Conservation (phyloP, 345 rosid genomes). For the Hypericum androsaemum region DNA sequence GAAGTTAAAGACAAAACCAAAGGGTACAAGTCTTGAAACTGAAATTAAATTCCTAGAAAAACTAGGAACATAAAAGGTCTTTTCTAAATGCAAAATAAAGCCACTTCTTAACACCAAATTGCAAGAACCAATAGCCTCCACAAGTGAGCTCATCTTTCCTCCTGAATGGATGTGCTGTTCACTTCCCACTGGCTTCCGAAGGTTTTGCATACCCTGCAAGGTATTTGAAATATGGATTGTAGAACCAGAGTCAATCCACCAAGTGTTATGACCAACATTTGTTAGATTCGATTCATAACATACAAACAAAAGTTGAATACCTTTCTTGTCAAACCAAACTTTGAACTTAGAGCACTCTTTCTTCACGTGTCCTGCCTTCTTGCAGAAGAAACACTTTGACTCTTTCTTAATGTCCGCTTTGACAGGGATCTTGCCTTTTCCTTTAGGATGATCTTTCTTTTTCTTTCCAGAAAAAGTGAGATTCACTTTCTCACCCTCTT, state of each 20-base stretch:
- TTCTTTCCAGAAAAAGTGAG: not conserved
- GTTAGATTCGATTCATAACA: conserved; percentile 7
- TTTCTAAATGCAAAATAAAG: conserved; percentile 5
- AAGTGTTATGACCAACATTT: not conserved
- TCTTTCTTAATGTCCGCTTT: too few relatives aligned
- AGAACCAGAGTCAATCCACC: conserved; percentile 6
- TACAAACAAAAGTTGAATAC: not conserved
- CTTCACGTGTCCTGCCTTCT: not conserved
- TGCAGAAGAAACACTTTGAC: not conserved
- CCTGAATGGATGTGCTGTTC: not conserved
- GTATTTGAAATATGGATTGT: not conserved
- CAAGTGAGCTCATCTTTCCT: not conserved
- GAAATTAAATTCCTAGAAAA: conserved; percentile 2
- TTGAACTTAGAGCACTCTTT: not conserved
- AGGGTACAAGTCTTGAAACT: not conserved
- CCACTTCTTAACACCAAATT: not conserved
- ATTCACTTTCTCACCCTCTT: too few relatives aligned
- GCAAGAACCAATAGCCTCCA: not conserved
- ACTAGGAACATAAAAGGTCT: conserved; percentile 1
- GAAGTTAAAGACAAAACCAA: not conserved
- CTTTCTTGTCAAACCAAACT: conserved; percentile 1
- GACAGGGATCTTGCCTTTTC: not conserved
- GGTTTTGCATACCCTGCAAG: not conserved
- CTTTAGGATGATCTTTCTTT: not conserved
- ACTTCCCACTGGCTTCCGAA: not conserved